Percentiles rank a stretch among this genome's conserved stretches.
Conservation (phyloP, 495 filamentous ascomycete genomes). For the Ascodesmis nigricans region DNA sequence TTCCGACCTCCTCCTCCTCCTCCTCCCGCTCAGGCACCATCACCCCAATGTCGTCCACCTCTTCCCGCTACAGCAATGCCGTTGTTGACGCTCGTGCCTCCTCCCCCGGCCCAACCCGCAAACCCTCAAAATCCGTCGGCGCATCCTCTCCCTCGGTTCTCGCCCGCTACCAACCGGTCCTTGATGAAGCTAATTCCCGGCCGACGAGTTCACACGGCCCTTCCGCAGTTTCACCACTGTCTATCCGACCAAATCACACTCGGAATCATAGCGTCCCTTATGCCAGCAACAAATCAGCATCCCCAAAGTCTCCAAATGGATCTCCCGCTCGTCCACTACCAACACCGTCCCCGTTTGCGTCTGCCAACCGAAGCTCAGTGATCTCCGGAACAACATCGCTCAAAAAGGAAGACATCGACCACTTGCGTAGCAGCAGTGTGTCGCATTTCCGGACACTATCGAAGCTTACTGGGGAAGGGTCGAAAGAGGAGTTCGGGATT, state of each 20-base stretch:
- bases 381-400: slow-evolving; percentile 20
- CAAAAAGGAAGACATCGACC: slow-evolving; percentile 19
- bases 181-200: too few species aligned
- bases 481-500: slow-evolving; percentile 58
- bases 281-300: neutral
- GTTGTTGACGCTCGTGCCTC: slow-evolving; percentile 5
- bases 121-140: slow-evolving; percentile 11
- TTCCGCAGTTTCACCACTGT: neutral
- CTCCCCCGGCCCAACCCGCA: slow-evolving; percentile 15
- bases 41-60: slow-evolving; percentile 17
- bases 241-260: neutral
- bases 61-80: slow-evolving; percentile 17
- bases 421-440: slow-evolving; percentile 21
- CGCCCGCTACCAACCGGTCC: too few species aligned
- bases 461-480: slow-evolving; percentile 51
- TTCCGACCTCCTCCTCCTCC: too few species aligned
- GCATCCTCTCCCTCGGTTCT: slow-evolving; percentile 3
- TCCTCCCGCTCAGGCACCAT: slow-evolving; percentile 20
- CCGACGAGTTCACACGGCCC: too few species aligned
- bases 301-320: slow-evolving; percentile 1
- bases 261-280: neutral
- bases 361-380: slow-evolving; percentile 16
- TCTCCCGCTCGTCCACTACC: slow-evolving; percentile 12
- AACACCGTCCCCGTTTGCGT: slow-evolving; percentile 17
- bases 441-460: slow-evolving; percentile 77